A percentile compares a stretch with the other conserved stretches of the same genome.
These are phyloP conservation scores for Phytophthora hibernalis DNA, from an alignment of 352 stramenopile species.

Conservation along the genomic window DNA sequence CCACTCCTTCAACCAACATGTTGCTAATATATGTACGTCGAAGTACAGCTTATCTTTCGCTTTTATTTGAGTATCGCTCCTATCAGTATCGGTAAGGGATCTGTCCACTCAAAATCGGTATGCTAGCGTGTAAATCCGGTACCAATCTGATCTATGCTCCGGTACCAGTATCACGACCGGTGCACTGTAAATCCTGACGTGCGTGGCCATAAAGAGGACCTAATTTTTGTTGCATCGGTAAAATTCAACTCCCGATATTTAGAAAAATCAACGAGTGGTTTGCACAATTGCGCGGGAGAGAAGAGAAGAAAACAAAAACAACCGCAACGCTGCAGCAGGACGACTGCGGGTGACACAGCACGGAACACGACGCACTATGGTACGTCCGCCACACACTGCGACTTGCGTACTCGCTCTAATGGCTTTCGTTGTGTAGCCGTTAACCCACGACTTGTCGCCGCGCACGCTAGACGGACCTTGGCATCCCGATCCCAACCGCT, in stretches of 20 bases:
- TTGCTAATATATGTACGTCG: no score
- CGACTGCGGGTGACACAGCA: neutral
- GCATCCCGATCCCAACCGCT: neutral
- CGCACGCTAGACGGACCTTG: neutral
- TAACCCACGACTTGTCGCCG: neutral
- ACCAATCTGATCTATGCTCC: slow-evolving; percentile 1
- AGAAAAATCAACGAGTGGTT: neutral
- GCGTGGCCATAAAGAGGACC: neutral
- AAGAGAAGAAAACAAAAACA: neutral
- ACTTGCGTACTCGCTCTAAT: neutral
- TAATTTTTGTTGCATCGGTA: neutral
- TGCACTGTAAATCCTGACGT: slow-evolving; percentile 3
- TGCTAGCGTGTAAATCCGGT: neutral
- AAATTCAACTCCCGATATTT: neutral
- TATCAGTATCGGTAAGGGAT: no score
- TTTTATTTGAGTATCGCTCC: no score
- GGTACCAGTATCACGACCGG: slow-evolving; percentile 2
- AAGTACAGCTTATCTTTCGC: no score
- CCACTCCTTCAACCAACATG: no score
- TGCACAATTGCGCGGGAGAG: neutral
- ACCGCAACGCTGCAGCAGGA: neutral
- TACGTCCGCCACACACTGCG: neutral
- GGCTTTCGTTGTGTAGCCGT: neutral
- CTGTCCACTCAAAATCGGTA: neutral
- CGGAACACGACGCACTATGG: neutral